Evolutionary conservation across 2,329 filamentous ascomycete species (phyloP).

Genomic region (Arthrinium phaeospermum): DNA sequence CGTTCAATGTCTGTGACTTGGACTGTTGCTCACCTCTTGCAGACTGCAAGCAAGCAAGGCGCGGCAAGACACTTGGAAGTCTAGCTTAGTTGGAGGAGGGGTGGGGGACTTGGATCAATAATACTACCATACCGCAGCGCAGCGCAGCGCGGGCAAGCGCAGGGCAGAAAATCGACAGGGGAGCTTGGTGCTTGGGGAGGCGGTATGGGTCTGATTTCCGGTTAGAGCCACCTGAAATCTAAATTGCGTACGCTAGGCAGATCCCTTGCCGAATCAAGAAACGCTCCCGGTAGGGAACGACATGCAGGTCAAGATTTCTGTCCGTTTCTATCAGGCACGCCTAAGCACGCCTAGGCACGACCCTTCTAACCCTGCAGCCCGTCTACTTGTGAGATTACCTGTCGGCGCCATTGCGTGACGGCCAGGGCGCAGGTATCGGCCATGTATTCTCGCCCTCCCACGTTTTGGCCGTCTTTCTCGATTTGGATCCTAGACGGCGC

Average conservation of each 20-base stretch:
- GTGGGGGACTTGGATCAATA: slow-evolving; percentile 8
- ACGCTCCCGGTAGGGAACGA: slow-evolving; percentile 5
- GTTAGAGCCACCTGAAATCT: slow-evolving; percentile 19
- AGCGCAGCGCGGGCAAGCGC: not conserved
- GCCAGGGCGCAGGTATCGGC: not conserved
- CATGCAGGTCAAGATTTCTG: slow-evolving; percentile 6
- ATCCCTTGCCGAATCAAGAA: slow-evolving; percentile 15
- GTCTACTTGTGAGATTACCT: slow-evolving; percentile 10
- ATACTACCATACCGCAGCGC: slow-evolving; percentile 1
- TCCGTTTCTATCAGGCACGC: slow-evolving; percentile 14
- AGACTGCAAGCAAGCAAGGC: not conserved
- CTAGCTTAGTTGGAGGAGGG: not conserved
- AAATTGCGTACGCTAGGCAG: slow-evolving; percentile 17
- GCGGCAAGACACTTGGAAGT: not conserved
- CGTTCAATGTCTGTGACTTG: slow-evolving; percentile 4
- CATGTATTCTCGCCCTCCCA: slow-evolving; percentile 1
- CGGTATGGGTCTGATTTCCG: not conserved
- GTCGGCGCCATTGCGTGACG: not conserved
- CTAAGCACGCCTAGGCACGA: not conserved
- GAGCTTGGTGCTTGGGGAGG: not conserved
- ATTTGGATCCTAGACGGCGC: slow-evolving; percentile 2
- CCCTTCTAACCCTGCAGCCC: not conserved
- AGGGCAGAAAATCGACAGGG: not conserved
- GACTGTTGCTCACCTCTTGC: not conserved
- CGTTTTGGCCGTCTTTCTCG: slow-evolving; percentile 9